phyloP scores from a whole-genome alignment of 2,329 filamentous ascomycete species.

The Alternaria sp. region DNA sequence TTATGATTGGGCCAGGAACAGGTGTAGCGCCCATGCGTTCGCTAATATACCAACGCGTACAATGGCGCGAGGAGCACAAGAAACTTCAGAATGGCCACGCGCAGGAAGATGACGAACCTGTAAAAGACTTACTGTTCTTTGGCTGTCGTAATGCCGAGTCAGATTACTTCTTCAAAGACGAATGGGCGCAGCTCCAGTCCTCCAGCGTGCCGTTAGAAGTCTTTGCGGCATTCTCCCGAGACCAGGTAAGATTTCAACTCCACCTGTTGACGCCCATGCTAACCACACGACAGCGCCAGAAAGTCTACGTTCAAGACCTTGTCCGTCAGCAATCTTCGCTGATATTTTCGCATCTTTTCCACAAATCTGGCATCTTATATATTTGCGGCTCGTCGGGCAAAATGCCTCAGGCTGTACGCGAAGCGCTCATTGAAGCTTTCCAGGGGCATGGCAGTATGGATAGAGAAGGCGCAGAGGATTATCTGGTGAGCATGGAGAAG shows the following conservation, averaged over 20 bases:
- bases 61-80: constrained; percentile 47
- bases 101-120: neutral
- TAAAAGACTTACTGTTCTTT: constrained; percentile 72
- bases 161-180: constrained; percentile 83
- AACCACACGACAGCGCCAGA: constrained; percentile 53
- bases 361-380: constrained; percentile 63
- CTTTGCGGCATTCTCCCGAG: constrained; percentile 74
- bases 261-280: neutral
- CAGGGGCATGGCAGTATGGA: constrained; percentile 52
- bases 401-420: constrained; percentile 75
- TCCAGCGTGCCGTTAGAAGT: constrained; percentile 60
- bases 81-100: neutral
- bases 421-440: constrained; percentile 71
- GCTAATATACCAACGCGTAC: constrained; percentile 75
- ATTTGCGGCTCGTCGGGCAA: constrained; percentile 71
- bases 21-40: constrained; percentile 86
- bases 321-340: constrained; percentile 61
- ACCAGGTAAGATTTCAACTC: constrained; percentile 58
- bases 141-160: constrained; percentile 78
- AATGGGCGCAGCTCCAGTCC: constrained; percentile 68
- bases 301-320: constrained; percentile 74
- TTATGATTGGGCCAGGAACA: constrained; percentile 86
- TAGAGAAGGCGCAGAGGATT: constrained; percentile 63
- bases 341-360: constrained; percentile 63
- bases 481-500: constrained; percentile 68